Conservation (phyloP, 1,284 basidiomycete genomes). For the Phellopilus nigrolimitatus region DNA sequence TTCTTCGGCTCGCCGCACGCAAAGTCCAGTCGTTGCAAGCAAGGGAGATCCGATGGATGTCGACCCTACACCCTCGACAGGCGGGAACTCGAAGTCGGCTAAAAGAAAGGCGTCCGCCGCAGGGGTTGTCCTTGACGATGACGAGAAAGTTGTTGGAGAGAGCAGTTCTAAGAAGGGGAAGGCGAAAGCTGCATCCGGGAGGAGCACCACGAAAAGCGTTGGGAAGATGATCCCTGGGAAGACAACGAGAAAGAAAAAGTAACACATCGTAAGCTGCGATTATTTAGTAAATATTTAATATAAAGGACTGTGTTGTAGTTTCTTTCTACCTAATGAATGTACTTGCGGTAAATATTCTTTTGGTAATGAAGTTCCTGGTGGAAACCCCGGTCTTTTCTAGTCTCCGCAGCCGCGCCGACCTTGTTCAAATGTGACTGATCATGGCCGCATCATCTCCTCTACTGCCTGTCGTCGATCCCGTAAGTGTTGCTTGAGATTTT, state of each 20-base stretch:
- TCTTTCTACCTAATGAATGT: no score
- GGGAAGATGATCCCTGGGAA: conserved; percentile 6
- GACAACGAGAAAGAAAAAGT: conserved; percentile 6
- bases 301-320: no score
- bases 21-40: conserved; percentile 14
- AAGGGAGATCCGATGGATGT: conserved; percentile 14
- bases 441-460: no score
- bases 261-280: background rate
- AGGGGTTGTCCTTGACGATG: conserved; percentile 4
- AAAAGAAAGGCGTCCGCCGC: conserved; percentile 17
- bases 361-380: no score
- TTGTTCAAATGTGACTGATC: no score
- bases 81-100: background rate
- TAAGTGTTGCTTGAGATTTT: no score
- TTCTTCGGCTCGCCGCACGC: conserved; percentile 14
- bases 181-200: conserved; percentile 4
- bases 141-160: conserved; percentile 1
- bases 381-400: no score
- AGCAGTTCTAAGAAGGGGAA: conserved; percentile 10
- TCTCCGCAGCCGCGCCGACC: no score
- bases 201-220: background rate
- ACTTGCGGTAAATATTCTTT: no score
- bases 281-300: no score
- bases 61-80: background rate
- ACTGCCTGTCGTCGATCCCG: no score